Base-by-base conservation (phyloP, 1,284 basidiomycete species). In the Limonomyces culmigenus region DNA sequence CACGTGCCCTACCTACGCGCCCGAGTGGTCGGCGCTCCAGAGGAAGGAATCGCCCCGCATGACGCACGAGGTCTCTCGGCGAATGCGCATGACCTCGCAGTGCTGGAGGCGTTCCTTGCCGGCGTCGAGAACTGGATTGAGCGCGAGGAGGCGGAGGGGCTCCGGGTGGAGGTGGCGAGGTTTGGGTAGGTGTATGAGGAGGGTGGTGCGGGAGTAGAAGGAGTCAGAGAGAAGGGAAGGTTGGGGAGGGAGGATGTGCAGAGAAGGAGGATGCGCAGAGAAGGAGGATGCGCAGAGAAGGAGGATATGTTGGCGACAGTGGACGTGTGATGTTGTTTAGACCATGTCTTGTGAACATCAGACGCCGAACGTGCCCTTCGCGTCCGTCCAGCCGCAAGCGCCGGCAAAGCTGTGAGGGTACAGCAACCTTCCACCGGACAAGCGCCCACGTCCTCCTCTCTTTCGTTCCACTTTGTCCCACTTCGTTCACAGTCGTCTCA, bases 181-280 rank as follows among this genome's bases (percentile, higher is more conserved):
- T 85, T 84, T 43, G 47, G 48, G 20, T 52, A 47, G 18, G 47
- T 38, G 14, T 83, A 81, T 43, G 68, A 74, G 44, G 67, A 62
- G 30, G 44, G 45, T 74, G 14, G 62, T 53, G 46, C 48, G 42
- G 30, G 55, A 54, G 41, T 85, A 78, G 76, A 52, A 53, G n/a
- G 55, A 61, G 31, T 78, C 85, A 51, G 77, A 42, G 76, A 76
- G 4, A 79, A 78, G 47, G 76, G 77, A 1, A 53, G 77, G 38
- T 46, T 80, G 39, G 60, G 59, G 35, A 59, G 74, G 43, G 74
- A 78, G 53, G n/a, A n/a, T n/a, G n/a, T n/a, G n/a, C n/a, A n/a
- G n/a, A n/a, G n/a, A n/a, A n/a, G n/a, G n/a, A n/a, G n/a, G n/a
- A n/a, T n/a, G n/a, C n/a, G n/a, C n/a, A n/a, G n/a, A n/a, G n/a